A percentile compares a stretch with the other conserved stretches of the same genome.
Conservation (phyloP, 2,329 filamentous ascomycete genomes). For the Geosmithia morbida region DNA sequence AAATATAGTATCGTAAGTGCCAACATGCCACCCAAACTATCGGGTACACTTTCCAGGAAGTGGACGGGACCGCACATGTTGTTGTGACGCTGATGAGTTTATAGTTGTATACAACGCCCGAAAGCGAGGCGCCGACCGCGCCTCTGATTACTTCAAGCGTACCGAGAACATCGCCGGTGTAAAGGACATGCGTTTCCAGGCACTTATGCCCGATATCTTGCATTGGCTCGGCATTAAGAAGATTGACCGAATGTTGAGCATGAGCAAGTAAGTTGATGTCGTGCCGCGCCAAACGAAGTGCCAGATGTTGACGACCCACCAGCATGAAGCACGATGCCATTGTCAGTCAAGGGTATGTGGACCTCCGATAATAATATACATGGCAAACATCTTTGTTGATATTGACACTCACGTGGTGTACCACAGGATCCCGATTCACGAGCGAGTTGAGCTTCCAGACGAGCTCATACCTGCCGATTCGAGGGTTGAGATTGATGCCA, state of each 20-base stretch:
- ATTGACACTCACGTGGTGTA: constrained; percentile 1
- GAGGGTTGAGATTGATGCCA: constrained; percentile 95
- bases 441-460: constrained; percentile 83
- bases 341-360: constrained; percentile 57
- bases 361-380: not conserved
- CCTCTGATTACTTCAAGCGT: constrained; percentile 87
- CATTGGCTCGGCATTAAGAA: constrained; percentile 98
- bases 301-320: constrained; percentile 3
- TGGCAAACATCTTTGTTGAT: not conserved
- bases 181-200: constrained; percentile 95
- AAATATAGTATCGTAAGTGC: constrained; percentile 28
- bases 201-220: constrained; percentile 92
- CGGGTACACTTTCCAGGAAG: not conserved
- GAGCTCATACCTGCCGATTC: constrained; percentile 91
- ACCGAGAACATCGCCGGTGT: constrained; percentile 98
- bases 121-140: constrained; percentile 65
- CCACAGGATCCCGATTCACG: constrained; percentile 66
- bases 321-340: constrained; percentile 89
- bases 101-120: constrained; percentile 51
- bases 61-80: not conserved
- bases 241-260: constrained; percentile 96
- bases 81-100: not conserved
- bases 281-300: constrained; percentile 1
- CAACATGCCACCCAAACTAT: not conserved
- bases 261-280: constrained; percentile 69